Conservation (phyloP, 2,329 filamentous ascomycete genomes). For the Colletotrichum tanaceti region DNA sequence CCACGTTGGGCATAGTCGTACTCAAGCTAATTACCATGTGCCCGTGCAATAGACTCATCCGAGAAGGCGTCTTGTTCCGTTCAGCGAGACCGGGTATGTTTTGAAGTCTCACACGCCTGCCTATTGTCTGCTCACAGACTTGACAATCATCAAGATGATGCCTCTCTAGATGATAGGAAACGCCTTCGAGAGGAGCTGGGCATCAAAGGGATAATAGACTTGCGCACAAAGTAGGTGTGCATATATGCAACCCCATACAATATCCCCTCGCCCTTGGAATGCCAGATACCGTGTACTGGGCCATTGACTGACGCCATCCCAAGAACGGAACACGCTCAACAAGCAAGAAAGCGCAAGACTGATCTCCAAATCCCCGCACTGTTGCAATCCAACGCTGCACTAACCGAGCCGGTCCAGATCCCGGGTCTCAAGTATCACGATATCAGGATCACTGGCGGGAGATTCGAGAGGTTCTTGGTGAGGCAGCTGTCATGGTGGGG, state of each 20-base stretch:
- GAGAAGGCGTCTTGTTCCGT: conserved; percentile 74
- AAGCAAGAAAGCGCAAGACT: conserved; percentile 69
- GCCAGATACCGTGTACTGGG: conserved; percentile 22
- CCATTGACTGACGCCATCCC: conserved; percentile 24
- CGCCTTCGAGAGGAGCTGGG: conserved; percentile 69
- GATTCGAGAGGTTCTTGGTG: conserved; percentile 76
- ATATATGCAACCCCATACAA: neutral
- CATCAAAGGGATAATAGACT: conserved; percentile 80
- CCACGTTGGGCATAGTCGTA: neutral
- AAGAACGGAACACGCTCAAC: conserved; percentile 79
- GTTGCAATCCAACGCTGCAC: conserved; percentile 61
- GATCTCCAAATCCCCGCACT: conserved; percentile 58
- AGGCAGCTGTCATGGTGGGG: conserved; percentile 75
- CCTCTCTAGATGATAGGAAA: conserved; percentile 72
- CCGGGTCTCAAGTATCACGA: conserved; percentile 71
- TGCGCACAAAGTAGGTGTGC: conserved; percentile 75
- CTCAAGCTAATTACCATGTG: conserved; percentile 5
- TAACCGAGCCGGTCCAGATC: conserved; percentile 70
- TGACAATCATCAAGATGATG: conserved; percentile 69
- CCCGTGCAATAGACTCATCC: conserved; percentile 56
- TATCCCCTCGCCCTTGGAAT: neutral
- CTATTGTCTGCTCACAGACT: neutral
- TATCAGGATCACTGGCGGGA: conserved; percentile 79
- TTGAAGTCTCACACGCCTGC: neutral
- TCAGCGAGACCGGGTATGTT: conserved; percentile 70